Percentiles rank a stretch among this genome's conserved stretches.
These are phyloP conservation scores for Clavispora phyllophila DNA, from an alignment of 805 yeast species.

Conservation along the genomic window DNA sequence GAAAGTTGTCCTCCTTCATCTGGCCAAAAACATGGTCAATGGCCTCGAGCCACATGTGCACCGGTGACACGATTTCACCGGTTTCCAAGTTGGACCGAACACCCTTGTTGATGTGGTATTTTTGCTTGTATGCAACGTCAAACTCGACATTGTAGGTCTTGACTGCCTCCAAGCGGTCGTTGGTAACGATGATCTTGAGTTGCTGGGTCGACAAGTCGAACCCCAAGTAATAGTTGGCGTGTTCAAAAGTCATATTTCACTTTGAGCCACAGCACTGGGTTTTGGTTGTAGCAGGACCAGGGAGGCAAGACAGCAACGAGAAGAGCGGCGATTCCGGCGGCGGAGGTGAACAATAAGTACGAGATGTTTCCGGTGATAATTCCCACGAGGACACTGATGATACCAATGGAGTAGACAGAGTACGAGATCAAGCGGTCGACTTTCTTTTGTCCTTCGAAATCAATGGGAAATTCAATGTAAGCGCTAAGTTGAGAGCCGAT, in stretches of 20 bases:
- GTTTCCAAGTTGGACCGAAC: slow-evolving; percentile 51
- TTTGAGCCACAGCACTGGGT: slow-evolving; percentile 46
- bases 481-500: slow-evolving; percentile 9
- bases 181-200: slow-evolving; percentile 66
- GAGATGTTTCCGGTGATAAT: slow-evolving; percentile 41
- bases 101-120: slow-evolving; percentile 68
- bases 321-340: slow-evolving; percentile 24
- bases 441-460: slow-evolving; percentile 49
- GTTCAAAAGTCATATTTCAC: slow-evolving; percentile 21
- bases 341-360: slow-evolving; percentile 35
- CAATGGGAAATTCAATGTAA: slow-evolving; percentile 36
- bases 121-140: slow-evolving; percentile 53
- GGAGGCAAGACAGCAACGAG: slow-evolving; percentile 46
- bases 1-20: slow-evolving; percentile 49
- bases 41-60: slow-evolving; percentile 87
- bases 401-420: slow-evolving; percentile 21
- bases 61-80: slow-evolving; percentile 72
- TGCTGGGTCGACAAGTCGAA: slow-evolving; percentile 90
- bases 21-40: slow-evolving; percentile 55
- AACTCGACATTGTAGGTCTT: slow-evolving; percentile 65
- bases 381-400: slow-evolving; percentile 45
- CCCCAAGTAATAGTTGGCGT: slow-evolving; percentile 46
- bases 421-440: slow-evolving; percentile 28
- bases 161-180: slow-evolving; percentile 47
- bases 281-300: slow-evolving; percentile 50